Evolutionary conservation across 2,329 filamentous ascomycete genomes (phyloP), one percentile per base, ranked within the genome.

Genomic region (Exserohilum turcica): DNA sequence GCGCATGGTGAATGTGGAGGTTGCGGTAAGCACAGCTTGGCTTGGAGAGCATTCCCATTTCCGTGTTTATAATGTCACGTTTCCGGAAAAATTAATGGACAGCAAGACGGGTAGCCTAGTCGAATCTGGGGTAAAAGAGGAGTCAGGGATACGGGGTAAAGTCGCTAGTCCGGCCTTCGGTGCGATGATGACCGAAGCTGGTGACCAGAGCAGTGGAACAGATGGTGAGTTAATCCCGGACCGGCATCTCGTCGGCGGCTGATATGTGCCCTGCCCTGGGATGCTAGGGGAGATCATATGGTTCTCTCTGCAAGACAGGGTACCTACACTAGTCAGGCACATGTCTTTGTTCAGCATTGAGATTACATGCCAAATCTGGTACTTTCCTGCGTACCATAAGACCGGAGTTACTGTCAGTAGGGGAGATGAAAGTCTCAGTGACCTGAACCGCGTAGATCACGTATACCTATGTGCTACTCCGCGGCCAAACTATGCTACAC

Each of bases 81-180:
- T 47, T 39, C 58, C 59, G 63, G 61, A 59, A 58, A 53, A 64
- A 65, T 57, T 59, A 56, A 54, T 48, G 44, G 37, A 46, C 48
- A 24, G 53, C 13, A 37, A 32, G 47, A 37, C 50, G 49, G 43
- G 43, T 54, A 29, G 48, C 54, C 54, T 46, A 44, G 38, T 46
- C 27, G 19, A 48, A 47, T 57, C 59, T 46, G 55, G 59, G 63
- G 63, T 53, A 57, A 53, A 57, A 18, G 60, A 52, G 54, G 52
- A 52, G 54, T 52, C 32, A 29, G 32, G 40, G 44, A 54, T 54
- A 48, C 42, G 47, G 54, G 45, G 42, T 32, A 44, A 37, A 46
- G 40, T 35, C 48, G 43, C 48, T 42, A 57, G 33, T 56, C 51
- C 55, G 61, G 31, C 16, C 10, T 40, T 65, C 63, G 63, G 63